Conservation (phyloP, 1,139 yeast genomes). For the Scheffersomyces lignicola region DNA sequence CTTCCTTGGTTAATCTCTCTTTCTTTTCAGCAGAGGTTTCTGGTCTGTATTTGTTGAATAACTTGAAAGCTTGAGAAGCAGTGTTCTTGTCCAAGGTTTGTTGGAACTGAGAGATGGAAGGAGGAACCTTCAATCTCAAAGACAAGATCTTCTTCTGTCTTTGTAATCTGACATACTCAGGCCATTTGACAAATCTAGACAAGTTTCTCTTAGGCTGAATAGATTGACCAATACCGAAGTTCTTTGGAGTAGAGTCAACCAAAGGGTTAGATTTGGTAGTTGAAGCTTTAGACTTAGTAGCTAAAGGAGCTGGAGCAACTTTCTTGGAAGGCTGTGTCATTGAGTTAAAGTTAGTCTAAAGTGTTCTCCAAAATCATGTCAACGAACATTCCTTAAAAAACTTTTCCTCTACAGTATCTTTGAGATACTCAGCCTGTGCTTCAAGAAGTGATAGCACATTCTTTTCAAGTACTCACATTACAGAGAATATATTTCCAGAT, state of each 20-base stretch:
- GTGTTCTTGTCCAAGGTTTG: conserved; percentile 95
- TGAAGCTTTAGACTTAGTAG: conserved; percentile 35
- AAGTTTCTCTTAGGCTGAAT: conserved; percentile 95
- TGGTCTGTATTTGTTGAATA: conserved; percentile 97
- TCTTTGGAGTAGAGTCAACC: conserved; percentile 80
- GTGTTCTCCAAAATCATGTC: conserved; percentile 24
- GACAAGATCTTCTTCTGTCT: conserved; percentile 95
- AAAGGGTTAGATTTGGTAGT: conserved; percentile 38
- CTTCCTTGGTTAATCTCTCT: conserved; percentile 97
- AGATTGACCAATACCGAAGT: conserved; percentile 95
- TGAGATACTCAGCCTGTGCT: conserved; percentile 44
- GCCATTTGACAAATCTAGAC: conserved; percentile 97
- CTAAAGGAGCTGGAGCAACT: conserved; percentile 52
- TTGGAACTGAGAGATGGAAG: conserved; percentile 94
- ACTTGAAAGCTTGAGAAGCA: conserved; percentile 92
- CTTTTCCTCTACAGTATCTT: conserved; percentile 36
- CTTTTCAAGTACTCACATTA: conserved; percentile 1
- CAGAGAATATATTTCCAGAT: not conserved
- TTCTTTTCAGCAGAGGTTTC: conserved; percentile 95
- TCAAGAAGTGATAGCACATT: conserved; percentile 29
- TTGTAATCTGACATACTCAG: conserved; percentile 82
- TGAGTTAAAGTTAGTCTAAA: conserved; percentile 43
- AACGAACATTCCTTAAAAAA: conserved; percentile 22
- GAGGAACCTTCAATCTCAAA: conserved; percentile 96
- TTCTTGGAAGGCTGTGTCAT: conserved; percentile 64